Evolutionary conservation across 495 filamentous ascomycete genomes (phyloP).

Genomic region (Chaetomium cochliodes): DNA sequence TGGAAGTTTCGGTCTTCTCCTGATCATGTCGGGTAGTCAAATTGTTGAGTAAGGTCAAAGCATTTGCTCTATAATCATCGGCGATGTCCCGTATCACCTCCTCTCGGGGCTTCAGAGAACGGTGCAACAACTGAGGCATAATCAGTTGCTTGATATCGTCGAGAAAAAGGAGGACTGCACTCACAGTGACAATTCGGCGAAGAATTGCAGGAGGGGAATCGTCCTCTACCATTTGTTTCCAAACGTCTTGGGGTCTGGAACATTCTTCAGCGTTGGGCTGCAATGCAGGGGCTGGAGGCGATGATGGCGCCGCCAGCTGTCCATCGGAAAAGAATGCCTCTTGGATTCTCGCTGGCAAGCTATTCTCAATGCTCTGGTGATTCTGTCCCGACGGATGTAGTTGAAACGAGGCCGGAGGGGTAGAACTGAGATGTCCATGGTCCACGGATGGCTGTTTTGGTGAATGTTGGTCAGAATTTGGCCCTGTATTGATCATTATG

Average conservation of each 20-base stretch:
- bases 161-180: not conserved
- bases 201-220: conserved; percentile 20
- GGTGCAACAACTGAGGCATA: conserved; percentile 19
- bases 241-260: conserved; percentile 11
- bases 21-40: conserved; percentile 21
- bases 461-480: not conserved
- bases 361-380: not conserved
- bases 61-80: conserved; percentile 26
- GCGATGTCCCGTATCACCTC: conserved; percentile 25
- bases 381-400: not conserved
- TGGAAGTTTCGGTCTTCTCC: conserved; percentile 7
- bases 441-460: too few relatives aligned
- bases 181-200: conserved; percentile 24
- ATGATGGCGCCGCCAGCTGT: not conserved
- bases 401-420: conserved; percentile 6
- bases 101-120: conserved; percentile 29
- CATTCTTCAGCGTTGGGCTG: not conserved
- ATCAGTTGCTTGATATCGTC: not conserved
- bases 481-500: not conserved
- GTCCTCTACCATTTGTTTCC: conserved; percentile 21
- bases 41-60: conserved; percentile 19
- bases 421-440: not conserved
- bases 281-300: not conserved
- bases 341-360: not conserved
- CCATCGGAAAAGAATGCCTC: not conserved